Evolutionary conservation across 2,329 filamentous ascomycete genomes (phyloP), one percentile per base, ranked within the genome.

Genomic region (Juglanconis juglandina): DNA sequence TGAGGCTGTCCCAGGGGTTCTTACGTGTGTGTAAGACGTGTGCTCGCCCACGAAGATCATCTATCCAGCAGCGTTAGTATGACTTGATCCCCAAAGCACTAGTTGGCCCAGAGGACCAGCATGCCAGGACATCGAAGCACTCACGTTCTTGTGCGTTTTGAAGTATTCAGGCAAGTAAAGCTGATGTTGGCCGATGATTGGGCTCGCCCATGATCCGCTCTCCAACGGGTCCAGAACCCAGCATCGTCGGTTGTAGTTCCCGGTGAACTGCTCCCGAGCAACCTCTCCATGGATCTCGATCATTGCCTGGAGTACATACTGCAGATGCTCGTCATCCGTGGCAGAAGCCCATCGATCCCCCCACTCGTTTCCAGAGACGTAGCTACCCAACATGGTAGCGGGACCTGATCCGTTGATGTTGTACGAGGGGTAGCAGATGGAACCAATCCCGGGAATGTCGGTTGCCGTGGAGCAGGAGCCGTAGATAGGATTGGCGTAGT

Each of bases 81-180:
- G n/a, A 14, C 32, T 3, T 34, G 3, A 6, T 50, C n/a, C 37
- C 32, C 51, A 39, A 17, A 17, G 17, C 17, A n/a, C n/a, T n/a
- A n/a, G n/a, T n/a, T 17, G 17, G 17, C 17, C 17, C 17, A 17
- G 17, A 17, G 24, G 49, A 14, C 5, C 39, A 39, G 30, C 37
- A 7, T 42, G 24, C 6, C 14, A 13, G 17, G 42, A 46, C 32
- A 30, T 8, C 35, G 11, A 39, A 10, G 4, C 7, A 69, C 73
- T 66, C 56, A 79, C 76, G 52, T 87, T 84, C 64, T 80, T 81
- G 70, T 91, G 84, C 0, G 87, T 90, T 68, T 86, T 82, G 68
- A 88, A 90, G 68, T 89, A 91, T n/a, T 87, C 84, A 0, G 89
- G 88, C 8, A 91, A 75, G 66, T 88, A 91, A 32, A 90, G 68